Evolutionary conservation across 768 basidiomycete species (phyloP).

Genomic region (Hygrocybe coccinea): DNA sequence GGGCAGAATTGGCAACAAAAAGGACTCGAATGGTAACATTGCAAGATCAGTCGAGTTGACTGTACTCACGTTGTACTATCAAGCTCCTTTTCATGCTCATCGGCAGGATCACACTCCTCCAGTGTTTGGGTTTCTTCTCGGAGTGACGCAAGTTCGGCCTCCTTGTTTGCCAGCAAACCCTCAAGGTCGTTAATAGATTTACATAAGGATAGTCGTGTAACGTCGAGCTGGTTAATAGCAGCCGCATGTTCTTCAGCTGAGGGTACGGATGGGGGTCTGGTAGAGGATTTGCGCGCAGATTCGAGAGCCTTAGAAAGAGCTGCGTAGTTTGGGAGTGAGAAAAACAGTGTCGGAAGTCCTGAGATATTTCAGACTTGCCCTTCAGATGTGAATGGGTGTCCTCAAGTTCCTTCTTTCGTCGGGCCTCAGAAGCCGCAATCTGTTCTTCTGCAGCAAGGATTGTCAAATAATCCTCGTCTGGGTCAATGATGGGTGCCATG

Average conservation of each 20-base stretch:
- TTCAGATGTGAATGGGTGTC: slow-evolving; percentile 61
- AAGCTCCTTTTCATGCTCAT: slow-evolving; percentile 64
- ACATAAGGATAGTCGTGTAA: slow-evolving; percentile 54
- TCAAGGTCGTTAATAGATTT: slow-evolving; percentile 76
- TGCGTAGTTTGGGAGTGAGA: slow-evolving; percentile 22
- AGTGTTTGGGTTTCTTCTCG: slow-evolving; percentile 58
- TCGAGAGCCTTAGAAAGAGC: slow-evolving; percentile 63
- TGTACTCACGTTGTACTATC: slow-evolving; percentile 60
- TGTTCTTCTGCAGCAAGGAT: slow-evolving; percentile 71
- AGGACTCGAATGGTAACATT: not conserved
- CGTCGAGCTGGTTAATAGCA: slow-evolving; percentile 62
- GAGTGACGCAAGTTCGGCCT: slow-evolving; percentile 63
- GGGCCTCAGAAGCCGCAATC: slow-evolving; percentile 52
- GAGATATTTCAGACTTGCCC: slow-evolving; percentile 35
- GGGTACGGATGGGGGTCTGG: slow-evolving; percentile 64
- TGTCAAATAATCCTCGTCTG: slow-evolving; percentile 72
- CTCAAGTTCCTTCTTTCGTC: slow-evolving; percentile 62
- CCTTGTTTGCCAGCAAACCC: slow-evolving; percentile 56
- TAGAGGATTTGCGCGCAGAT: slow-evolving; percentile 64
- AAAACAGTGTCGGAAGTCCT: not conserved
- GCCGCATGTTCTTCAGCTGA: slow-evolving; percentile 58
- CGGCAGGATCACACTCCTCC: slow-evolving; percentile 67
- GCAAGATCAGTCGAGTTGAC: not conserved
- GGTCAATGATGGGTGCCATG: slow-evolving; percentile 70
- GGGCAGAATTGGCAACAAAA: not conserved